A percentile compares a stretch with the other conserved stretches of the same genome.
Evolutionary conservation across 441 rosid genomes (phyloP).

Genomic region (Erysimum pusillum): DNA sequence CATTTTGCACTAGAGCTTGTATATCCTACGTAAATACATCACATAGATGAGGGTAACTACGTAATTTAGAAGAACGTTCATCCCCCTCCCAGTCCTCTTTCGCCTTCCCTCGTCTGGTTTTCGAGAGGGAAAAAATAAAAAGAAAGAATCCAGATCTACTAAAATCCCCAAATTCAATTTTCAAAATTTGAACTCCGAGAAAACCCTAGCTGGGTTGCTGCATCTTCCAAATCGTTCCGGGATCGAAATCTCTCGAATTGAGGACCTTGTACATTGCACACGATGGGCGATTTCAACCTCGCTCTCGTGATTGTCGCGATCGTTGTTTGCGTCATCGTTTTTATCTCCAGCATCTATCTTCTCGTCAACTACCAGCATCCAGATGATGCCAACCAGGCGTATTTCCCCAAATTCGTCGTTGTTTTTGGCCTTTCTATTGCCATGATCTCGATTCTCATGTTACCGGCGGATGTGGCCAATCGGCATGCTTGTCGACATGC

Average conservation of each 20-base stretch:
- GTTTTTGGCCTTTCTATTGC: constrained; percentile 90
- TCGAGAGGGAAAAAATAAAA: constrained; percentile 29
- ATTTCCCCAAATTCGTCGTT: constrained; percentile 95
- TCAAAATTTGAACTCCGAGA: constrained; percentile 13
- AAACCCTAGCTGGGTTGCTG: constrained; percentile 39
- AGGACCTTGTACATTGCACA: constrained; percentile 49
- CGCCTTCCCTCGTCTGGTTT: constrained; percentile 40
- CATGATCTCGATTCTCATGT: constrained; percentile 90
- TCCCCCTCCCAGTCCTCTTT: constrained; percentile 45
- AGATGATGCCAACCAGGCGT: constrained; percentile 97
- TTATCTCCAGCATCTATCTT: constrained; percentile 89
- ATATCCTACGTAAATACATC: not conserved
- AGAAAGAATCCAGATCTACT: constrained; percentile 50
- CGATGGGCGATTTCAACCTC: constrained; percentile 98
- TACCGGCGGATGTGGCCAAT: constrained; percentile 98
- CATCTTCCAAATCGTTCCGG: constrained; percentile 33
- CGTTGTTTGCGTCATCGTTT: constrained; percentile 84
- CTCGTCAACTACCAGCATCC: constrained; percentile 99
- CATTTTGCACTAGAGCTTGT: not conserved
- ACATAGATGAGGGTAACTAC: not conserved
- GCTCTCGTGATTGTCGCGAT: constrained; percentile 96
- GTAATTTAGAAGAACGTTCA: constrained; percentile 20
- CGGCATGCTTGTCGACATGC: constrained; percentile 96
- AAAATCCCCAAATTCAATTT: constrained; percentile 37
- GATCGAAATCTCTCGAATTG: constrained; percentile 38